Evolutionary conservation across 257 asterid genomes (phyloP), one percentile per base, ranked within the genome.

Genomic region (Leptodermis oblonga): DNA sequence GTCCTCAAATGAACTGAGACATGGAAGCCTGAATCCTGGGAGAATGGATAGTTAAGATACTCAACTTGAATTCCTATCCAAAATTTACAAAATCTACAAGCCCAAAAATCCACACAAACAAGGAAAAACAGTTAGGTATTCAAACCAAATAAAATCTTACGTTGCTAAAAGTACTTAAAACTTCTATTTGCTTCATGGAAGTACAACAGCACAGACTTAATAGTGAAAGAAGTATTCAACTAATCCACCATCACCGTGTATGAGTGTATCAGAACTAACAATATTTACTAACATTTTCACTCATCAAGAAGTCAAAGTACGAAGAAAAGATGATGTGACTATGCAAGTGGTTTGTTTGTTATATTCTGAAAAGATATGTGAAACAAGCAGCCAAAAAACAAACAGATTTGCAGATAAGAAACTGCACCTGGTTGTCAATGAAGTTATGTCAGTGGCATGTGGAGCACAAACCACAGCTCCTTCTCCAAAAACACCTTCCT

Each of bases 391-490:
- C 43, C 25, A 60, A 60, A 51, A 13, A 22, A 39, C 34, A 41
- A 68, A 41, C 15, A 49, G 52, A 25, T 17, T 26, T 33, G 23
- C 18, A 28, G 26, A 8, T 45, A 69, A 12, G 43, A 70, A 60
- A 71, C 6, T 65, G 22, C 54, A 90, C 98, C 92, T 82, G 77
- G 77, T 56, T 75, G 63, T 82, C 89, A 76, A 90, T 68, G 39
- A 68, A 77, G 45, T 56, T 62, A 90, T 76, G 71, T 93, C 97
- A 62, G 82, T 66, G 46, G 70, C 78, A 66, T 23, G 79, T 74
- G 97, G 95, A 56, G 96, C 92, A 82, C 92, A 90, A 46, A 90
- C 80, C 67, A 85, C 86, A n/a, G 96, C 96, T 72, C 97, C 97
- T 70, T 91, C 86, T 80, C 87, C 92, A 55, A 88, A 93, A 69